Conservation (phyloP, 1,284 basidiomycete species). For the Ustilago esculenta region DNA sequence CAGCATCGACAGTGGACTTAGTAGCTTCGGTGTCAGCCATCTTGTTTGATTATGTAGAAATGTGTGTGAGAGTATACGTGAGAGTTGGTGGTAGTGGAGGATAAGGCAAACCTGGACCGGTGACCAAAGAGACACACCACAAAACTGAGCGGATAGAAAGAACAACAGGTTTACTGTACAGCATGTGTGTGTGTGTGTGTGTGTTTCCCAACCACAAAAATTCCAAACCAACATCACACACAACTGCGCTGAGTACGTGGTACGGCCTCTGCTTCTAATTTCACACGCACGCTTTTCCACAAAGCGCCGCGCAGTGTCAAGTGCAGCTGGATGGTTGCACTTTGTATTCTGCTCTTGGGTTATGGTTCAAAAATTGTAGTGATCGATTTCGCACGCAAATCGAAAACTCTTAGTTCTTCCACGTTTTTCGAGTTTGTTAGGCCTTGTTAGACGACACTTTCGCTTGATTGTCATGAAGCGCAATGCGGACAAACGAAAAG, state of each 20-base stretch:
- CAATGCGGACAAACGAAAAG: no score
- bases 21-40: conserved; percentile 53
- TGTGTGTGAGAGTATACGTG: conserved; percentile 2
- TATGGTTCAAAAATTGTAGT: background rate
- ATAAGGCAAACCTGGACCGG: background rate
- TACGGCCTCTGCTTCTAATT: background rate
- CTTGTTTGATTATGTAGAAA: conserved; percentile 3
- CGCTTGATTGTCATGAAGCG: no score
- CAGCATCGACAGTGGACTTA: conserved; percentile 49
- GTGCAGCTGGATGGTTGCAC: no score
- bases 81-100: conserved; percentile 16
- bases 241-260: no score
- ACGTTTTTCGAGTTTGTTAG: no score
- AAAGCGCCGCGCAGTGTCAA: no score
- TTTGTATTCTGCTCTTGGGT: no score
- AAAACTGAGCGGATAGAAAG: conserved; percentile 1
- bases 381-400: background rate
- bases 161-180: background rate
- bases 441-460: no score
- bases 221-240: conserved; percentile 25
- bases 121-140: background rate
- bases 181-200: no score
- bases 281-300: conserved; percentile 4
- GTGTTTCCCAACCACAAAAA: no score
- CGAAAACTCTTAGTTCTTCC: background rate